A percentile compares a stretch with the other conserved stretches of the same genome.
Evolutionary conservation across 306 rosid species (phyloP).

Genomic region (Pyrus pyrifolia): DNA sequence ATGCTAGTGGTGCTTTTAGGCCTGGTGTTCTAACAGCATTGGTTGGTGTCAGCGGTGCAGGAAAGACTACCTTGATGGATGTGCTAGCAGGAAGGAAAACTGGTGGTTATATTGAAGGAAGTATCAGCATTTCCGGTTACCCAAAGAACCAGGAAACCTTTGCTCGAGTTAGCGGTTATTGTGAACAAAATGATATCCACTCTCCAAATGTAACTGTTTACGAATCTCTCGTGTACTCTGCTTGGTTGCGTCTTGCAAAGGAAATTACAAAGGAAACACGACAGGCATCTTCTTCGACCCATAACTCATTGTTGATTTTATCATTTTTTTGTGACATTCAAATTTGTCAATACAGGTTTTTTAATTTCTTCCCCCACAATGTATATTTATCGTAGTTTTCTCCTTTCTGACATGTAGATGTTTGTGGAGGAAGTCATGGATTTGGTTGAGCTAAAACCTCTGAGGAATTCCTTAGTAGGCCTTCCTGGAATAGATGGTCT

Average conservation of each 20-base stretch:
- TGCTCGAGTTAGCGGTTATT: constrained; percentile 67
- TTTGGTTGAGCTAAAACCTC: constrained; percentile 22
- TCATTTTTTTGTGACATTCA: too few relatives aligned
- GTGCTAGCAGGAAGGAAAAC: constrained; percentile 34
- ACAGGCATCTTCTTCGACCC: constrained; percentile 13
- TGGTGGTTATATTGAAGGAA: constrained; percentile 27
- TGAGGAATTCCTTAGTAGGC: constrained; percentile 24
- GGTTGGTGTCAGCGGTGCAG: constrained; percentile 31
- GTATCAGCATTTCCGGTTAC: constrained; percentile 26
- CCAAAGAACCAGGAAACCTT: constrained; percentile 67
- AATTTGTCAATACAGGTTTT: not conserved
- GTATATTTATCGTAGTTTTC: not conserved
- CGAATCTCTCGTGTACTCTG: constrained; percentile 68
- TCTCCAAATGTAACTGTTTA: constrained; percentile 70
- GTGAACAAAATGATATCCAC: constrained; percentile 75
- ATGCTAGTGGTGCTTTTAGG: constrained; percentile 21
- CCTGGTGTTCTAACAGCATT: constrained; percentile 27
- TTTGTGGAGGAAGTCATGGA: constrained; percentile 29
- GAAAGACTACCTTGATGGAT: constrained; percentile 35
- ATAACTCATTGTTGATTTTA: not conserved
- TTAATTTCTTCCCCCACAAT: too few relatives aligned
- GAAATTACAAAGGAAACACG: constrained; percentile 54
- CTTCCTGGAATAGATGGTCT: constrained; percentile 28
- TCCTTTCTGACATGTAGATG: constrained; percentile 8
- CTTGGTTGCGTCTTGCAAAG: constrained; percentile 55